Base-by-base conservation (phyloP, 768 basidiomycete genomes). In the Leccinum disarticulatum region DNA sequence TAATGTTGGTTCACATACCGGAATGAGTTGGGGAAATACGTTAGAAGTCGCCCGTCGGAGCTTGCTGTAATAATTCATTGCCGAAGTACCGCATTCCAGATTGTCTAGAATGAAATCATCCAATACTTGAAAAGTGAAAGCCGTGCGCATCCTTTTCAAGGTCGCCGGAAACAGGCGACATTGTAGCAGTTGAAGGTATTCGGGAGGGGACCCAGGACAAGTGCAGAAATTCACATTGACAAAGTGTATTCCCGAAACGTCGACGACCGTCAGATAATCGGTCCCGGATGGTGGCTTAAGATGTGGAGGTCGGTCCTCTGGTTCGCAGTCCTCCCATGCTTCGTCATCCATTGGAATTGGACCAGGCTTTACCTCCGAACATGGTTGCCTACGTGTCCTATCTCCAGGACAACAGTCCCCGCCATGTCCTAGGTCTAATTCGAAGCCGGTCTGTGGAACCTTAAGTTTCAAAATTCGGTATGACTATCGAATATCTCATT, bases 81-180 rank as follows among this genome's bases (percentile, higher is more conserved):
- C 55, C 0, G 35, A 51, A 0, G 63, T 65, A 2, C 57, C 46
- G 9, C 70, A 70, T 50, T 71, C 67, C 41, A 71, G 4, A 8
- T 68, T 56, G 38, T 41, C 38, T 7, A 3, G 38, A 41, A 41
- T 41, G 17, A 41, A 41, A 17, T 41, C 15, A 41, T 41, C 38
- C 17, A 41, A 41, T 7, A 41, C 38, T 17, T 13, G 17, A 41
- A 41, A 41, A 0, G 38, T 31, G 30, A 31, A 31, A 31, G 30
- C 30, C 10, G 30, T 31, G 9, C 9, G 30, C 30, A 31, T 31
- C 38, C 4, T 41, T 17, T 17, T 41, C 38, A 41, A 14, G 14
- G 38, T 41, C 1, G 38, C 13, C 17, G 38, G 38, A 17, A 41
- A 41, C 3, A 41, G 38, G 13, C 38, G 13, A 10, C 17, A 17